Evolutionary conservation across 2,329 filamentous ascomycete genomes (phyloP).

Genomic region (Cladophialophora carrionii): DNA sequence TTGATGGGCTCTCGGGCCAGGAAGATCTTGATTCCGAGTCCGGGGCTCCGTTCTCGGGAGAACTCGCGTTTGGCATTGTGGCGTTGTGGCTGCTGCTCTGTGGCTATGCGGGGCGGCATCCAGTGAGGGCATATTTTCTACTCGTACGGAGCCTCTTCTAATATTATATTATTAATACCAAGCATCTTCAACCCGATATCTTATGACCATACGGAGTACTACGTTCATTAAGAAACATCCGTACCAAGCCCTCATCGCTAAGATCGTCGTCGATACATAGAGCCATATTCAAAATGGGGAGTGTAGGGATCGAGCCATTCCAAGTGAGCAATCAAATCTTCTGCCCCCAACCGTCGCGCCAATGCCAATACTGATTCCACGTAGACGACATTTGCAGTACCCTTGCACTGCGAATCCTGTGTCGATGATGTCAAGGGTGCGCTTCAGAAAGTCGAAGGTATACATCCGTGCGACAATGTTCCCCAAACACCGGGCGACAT

Average conservation of each 20-base stretch:
- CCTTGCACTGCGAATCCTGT: slow-evolving; percentile 87
- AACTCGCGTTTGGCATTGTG: neutral
- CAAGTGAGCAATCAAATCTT: slow-evolving; percentile 44
- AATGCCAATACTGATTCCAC: neutral
- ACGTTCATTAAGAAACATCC: neutral
- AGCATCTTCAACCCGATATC: neutral
- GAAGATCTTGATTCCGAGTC: neutral
- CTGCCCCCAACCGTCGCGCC: neutral
- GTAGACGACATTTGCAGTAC: slow-evolving; percentile 92
- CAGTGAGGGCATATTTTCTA: neutral
- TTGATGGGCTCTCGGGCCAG: neutral
- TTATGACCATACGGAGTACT: neutral
- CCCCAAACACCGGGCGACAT: slow-evolving; percentile 5
- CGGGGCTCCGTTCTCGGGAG: neutral
- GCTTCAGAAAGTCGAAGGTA: slow-evolving; percentile 71
- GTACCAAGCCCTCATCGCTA: neutral
- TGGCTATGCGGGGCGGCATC: neutral
- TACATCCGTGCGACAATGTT: slow-evolving; percentile 35
- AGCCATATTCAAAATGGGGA: slow-evolving; percentile 32
- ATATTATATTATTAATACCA: neutral
- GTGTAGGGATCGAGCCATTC: slow-evolving; percentile 49
- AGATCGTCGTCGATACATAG: neutral
- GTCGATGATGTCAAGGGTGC: slow-evolving; percentile 82
- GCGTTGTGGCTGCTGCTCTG: neutral
- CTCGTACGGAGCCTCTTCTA: neutral